A percentile compares a stretch with the other conserved stretches of the same genome.
Evolutionary conservation across 2,329 filamentous ascomycete species (phyloP).

Genomic region (Penicillium aurantiogriseum): DNA sequence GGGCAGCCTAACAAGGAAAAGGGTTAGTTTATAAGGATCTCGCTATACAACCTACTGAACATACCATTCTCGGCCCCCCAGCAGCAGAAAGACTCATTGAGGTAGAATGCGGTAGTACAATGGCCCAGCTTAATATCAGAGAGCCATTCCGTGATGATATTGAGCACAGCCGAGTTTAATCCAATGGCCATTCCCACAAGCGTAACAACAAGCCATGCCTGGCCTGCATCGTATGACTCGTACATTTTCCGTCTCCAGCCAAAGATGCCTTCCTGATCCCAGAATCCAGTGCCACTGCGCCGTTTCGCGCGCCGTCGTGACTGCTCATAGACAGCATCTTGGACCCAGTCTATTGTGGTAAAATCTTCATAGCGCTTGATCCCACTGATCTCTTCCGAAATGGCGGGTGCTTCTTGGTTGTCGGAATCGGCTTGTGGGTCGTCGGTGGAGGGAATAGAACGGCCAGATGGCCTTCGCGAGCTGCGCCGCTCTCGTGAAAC

Average conservation of each 20-base stretch:
- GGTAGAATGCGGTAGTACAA: constrained; percentile 91
- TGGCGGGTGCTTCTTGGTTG: constrained; percentile 61
- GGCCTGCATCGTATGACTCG: constrained; percentile 91
- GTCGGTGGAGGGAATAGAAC: constrained; percentile 51
- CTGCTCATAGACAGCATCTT: constrained; percentile 91
- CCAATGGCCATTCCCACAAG: constrained; percentile 90
- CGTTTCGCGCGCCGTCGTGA: constrained; percentile 73
- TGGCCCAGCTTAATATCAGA: constrained; percentile 95
- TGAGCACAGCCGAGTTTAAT: constrained; percentile 85
- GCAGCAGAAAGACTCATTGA: constrained; percentile 97
- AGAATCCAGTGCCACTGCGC: constrained; percentile 68
- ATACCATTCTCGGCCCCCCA: constrained; percentile 87
- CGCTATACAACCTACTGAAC: not conserved
- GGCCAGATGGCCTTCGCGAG: constrained; percentile 51
- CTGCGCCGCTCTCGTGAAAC: constrained; percentile 34
- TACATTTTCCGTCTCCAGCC: constrained; percentile 79
- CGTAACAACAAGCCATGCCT: constrained; percentile 97
- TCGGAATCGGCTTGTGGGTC: constrained; percentile 58
- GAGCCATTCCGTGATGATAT: constrained; percentile 96
- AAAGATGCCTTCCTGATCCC: constrained; percentile 64
- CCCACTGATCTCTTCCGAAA: constrained; percentile 93
- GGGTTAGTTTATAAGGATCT: not conserved
- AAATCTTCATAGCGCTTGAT: constrained; percentile 99
- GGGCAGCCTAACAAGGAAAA: constrained; percentile 60
- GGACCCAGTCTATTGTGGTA: constrained; percentile 95